phyloP scores from a whole-genome alignment of 2,329 filamentous ascomycete genomes.

The Venturia effusa region DNA sequence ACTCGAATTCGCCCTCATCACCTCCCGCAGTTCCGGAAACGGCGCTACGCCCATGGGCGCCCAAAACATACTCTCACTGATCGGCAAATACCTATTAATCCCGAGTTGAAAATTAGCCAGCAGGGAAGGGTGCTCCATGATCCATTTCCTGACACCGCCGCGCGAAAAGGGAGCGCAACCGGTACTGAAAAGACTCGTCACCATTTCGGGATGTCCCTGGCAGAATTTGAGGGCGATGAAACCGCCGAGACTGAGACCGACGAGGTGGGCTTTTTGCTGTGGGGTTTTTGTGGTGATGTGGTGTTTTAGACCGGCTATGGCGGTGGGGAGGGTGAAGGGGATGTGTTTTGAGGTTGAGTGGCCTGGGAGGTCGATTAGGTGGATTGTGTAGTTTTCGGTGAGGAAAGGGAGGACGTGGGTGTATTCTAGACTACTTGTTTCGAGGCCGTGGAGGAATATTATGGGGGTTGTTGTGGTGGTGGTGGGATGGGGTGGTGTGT shows the following conservation, averaged over 20 bases:
- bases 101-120: not conserved
- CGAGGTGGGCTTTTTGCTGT: slow-evolving; percentile 14
- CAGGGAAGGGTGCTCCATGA: not conserved
- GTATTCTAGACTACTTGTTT: slow-evolving; percentile 12
- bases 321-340: slow-evolving; percentile 13
- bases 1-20: slow-evolving; percentile 1
- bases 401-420: slow-evolving; percentile 10
- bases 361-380: slow-evolving; percentile 14
- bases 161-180: not conserved
- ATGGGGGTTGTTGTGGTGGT: slow-evolving; percentile 4
- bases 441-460: slow-evolving; percentile 14
- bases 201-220: slow-evolving; percentile 7
- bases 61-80: not conserved
- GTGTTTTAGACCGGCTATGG: slow-evolving; percentile 9
- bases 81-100: not conserved
- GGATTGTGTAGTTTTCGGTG: slow-evolving; percentile 11
- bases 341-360: slow-evolving; percentile 13
- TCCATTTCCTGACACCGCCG: not conserved
- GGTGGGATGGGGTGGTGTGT: not conserved
- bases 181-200: slow-evolving; percentile 8
- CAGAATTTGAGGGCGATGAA: slow-evolving; percentile 13
- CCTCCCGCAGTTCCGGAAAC: not conserved
- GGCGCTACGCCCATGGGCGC: not conserved
- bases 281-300: slow-evolving; percentile 13
- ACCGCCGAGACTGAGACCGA: slow-evolving; percentile 16